Percentiles rank a stretch among this genome's conserved stretches.
Conservation (phyloP, 2,329 filamentous ascomycete genomes). For the Graphilbum fragrans region DNA sequence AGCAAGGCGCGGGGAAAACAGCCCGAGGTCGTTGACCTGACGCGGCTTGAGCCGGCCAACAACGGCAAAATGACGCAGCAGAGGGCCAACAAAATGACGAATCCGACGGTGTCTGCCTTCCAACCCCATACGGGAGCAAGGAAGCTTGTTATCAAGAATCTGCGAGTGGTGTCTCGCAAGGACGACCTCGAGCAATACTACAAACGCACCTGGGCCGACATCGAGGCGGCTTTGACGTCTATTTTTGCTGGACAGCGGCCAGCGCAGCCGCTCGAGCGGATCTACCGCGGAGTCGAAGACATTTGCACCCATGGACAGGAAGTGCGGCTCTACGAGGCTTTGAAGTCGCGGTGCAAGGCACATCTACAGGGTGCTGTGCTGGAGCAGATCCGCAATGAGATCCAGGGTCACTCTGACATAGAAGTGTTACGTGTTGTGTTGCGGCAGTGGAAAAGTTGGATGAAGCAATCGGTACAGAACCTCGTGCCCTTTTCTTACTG, state of each 20-base stretch:
- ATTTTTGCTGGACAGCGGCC: slow-evolving; percentile 58
- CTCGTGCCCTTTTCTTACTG: neutral
- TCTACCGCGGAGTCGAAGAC: slow-evolving; percentile 88
- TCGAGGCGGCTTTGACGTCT: slow-evolving; percentile 59
- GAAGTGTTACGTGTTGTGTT: slow-evolving; percentile 47
- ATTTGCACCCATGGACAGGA: slow-evolving; percentile 71
- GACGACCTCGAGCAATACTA: slow-evolving; percentile 68
- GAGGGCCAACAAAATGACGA: slow-evolving; percentile 1
- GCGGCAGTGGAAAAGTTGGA: slow-evolving; percentile 65
- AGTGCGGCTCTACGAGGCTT: slow-evolving; percentile 50
- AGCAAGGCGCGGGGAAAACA: slow-evolving; percentile 22
- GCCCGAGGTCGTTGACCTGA: slow-evolving; percentile 32
- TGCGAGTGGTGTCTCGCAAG: slow-evolving; percentile 44
- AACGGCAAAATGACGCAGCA: neutral
- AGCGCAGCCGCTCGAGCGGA: slow-evolving; percentile 66
- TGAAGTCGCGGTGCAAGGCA: slow-evolving; percentile 53
- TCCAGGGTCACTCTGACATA: slow-evolving; percentile 41
- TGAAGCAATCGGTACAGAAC: slow-evolving; percentile 55
- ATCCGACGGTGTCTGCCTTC: slow-evolving; percentile 28
- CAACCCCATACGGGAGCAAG: slow-evolving; percentile 67
- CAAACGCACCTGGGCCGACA: slow-evolving; percentile 58
- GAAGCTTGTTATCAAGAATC: slow-evolving; percentile 88
- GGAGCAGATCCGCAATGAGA: slow-evolving; percentile 36
- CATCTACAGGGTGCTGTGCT: slow-evolving; percentile 55
- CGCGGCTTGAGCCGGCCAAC: slow-evolving; percentile 13